Base-by-base conservation (phyloP, 495 filamentous ascomycete genomes). In the Endocarpon pusillum region DNA sequence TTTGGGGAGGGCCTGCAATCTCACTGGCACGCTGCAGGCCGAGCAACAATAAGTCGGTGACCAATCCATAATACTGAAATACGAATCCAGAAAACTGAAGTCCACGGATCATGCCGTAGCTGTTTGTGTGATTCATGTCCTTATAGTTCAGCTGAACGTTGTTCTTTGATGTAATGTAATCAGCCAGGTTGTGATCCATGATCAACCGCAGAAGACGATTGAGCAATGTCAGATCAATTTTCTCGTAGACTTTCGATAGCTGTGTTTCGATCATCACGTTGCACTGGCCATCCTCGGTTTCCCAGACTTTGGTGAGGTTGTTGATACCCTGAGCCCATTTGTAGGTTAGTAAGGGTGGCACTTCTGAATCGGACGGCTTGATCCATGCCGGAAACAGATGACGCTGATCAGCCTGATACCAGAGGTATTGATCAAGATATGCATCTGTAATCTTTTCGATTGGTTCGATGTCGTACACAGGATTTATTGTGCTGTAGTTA, bases 311-410 rank as follows among this genome's bases (percentile, higher is more conserved):
- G 49, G 80, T 75, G n/a, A 99, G 64, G 46, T 99, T 99, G 65
- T 99, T 99, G 62, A 99, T 96, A 34, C 89, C 91, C 56, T 99
- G 91, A 12, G 87, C 86, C 91, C 91, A 99, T 50, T 99, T 99
- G 65, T 96, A 99, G 0, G 82, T 82, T 22, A 99, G 66, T 19
- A 99, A 57, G 7, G 91, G 91, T n/a, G 91, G 89, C 0, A 99
- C 91, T 55, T 99, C 91, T 0, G 91, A 94, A 52, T 99, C 91
- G 2, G 87, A 94, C 5, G 91, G 91, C 59, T 99, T 99, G 60
- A 99, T 94, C 91, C 91, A 99, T 14, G 83, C 78, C 1, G 91
- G 91, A 66, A 99, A 99, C 17, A 99, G 71, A 51, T 96, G 86
- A 23, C 89, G 81, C 55, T 96, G 89, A 49, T 99, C 91, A 19